A percentile compares a stretch with the other conserved stretches of the same genome.
These are phyloP conservation scores for Pilasporangium apinafurcum DNA, from an alignment of 352 stramenopile genomes.

Conservation along the genomic window DNA sequence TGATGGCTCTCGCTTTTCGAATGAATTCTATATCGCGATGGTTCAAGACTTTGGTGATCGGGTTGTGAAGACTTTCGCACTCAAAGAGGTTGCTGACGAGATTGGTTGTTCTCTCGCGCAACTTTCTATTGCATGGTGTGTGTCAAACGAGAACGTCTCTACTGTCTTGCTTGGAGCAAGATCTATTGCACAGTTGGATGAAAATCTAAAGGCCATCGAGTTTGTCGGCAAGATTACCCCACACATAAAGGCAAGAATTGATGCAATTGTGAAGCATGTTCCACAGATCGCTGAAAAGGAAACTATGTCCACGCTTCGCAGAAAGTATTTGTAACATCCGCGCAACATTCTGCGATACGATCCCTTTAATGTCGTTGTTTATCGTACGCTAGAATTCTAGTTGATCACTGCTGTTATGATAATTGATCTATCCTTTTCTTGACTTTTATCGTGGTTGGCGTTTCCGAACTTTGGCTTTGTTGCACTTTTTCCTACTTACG, in stretches of 20 bases:
- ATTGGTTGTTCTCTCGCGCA: constrained; percentile 32
- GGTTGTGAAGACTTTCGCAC: constrained; percentile 15
- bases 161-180: constrained; percentile 48
- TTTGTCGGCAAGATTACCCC: constrained; percentile 40
- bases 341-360: no score
- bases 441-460: no score
- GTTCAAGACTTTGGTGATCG: constrained; percentile 20
- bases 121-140: constrained; percentile 30
- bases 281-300: constrained; percentile 17
- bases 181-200: constrained; percentile 37
- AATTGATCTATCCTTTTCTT: no score
- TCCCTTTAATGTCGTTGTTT: no score
- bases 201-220: constrained; percentile 35
- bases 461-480: no score
- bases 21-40: constrained; percentile 16
- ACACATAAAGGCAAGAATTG: constrained; percentile 43
- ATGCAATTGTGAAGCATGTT: constrained; percentile 32
- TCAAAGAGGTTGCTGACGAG: constrained; percentile 32
- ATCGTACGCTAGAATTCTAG: no score
- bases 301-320: constrained; percentile 5
- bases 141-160: constrained; percentile 38
- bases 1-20: constrained; percentile 18
- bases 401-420: no score
- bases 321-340: constrained; percentile 15
- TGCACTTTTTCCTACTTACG: no score